phyloP scores from a whole-genome alignment of 768 basidiomycete genomes.

The Hericium alpestre region DNA sequence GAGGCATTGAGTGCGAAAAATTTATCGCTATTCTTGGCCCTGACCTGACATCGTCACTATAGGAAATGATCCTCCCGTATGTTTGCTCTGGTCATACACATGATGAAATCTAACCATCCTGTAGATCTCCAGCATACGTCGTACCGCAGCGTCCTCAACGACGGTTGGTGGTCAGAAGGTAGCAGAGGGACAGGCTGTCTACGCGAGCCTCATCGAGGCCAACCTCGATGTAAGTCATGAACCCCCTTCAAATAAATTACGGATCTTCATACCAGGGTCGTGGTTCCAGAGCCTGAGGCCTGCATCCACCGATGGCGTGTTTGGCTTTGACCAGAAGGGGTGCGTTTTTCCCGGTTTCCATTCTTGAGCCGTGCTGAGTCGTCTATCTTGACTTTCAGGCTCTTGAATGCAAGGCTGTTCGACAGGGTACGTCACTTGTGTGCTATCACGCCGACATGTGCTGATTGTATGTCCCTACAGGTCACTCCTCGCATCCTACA shows the following conservation, averaged over 20 bases:
- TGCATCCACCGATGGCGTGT: neutral
- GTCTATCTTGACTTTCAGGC: conserved; percentile 1
- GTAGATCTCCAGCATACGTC: conserved; percentile 7
- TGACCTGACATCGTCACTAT: neutral
- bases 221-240: conserved; percentile 8
- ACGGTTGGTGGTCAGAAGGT: conserved; percentile 7
- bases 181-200: conserved; percentile 8
- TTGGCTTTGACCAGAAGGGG: conserved; percentile 11
- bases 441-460: too few relatives aligned
- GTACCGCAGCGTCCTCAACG: neutral
- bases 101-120: neutral
- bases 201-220: conserved; percentile 14
- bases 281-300: neutral
- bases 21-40: neutral
- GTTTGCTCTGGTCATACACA: neutral
- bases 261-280: neutral
- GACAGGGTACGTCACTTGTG: conserved; percentile 1
- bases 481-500: conserved; percentile 6
- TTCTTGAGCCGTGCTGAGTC: neutral
- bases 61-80: conserved; percentile 13
- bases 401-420: conserved; percentile 5
- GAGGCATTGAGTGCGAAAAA: conserved; percentile 11
- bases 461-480: neutral
- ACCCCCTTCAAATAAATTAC: neutral
- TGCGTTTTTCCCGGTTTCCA: neutral